These are phyloP conservation scores for Sporisorium iseilematis-ciliati DNA, from an alignment of 1,284 basidiomycete genomes.

Conservation along the genomic window DNA sequence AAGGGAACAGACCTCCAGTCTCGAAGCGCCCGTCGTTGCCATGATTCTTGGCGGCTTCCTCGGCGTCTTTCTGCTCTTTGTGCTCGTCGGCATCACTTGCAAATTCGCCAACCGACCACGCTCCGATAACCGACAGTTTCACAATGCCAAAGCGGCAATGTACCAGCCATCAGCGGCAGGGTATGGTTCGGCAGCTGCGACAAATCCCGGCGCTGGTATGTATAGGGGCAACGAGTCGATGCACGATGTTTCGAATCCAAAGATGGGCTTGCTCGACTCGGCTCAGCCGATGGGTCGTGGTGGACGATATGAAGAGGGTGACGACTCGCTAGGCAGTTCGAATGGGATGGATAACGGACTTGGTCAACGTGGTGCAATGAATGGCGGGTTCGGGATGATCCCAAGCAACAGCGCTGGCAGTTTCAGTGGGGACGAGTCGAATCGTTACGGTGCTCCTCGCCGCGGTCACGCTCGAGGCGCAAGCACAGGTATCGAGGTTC, in stretches of 20 bases:
- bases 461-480: conserved; percentile 41
- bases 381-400: conserved; percentile 37
- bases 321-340: conserved; percentile 38
- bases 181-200: conserved; percentile 35
- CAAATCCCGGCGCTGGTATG: not conserved
- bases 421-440: conserved; percentile 30
- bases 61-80: conserved; percentile 43
- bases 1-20: conserved; percentile 35
- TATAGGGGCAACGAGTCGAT: conserved; percentile 27
- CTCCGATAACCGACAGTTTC: conserved; percentile 19
- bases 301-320: conserved; percentile 41
- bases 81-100: conserved; percentile 46
- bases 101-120: conserved; percentile 44
- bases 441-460: conserved; percentile 21
- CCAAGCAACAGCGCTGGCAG: conserved; percentile 37
- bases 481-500: conserved; percentile 50
- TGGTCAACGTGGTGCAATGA: not conserved
- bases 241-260: conserved; percentile 42
- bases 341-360: conserved; percentile 16
- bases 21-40: conserved; percentile 34
- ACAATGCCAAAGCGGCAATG: conserved; percentile 25
- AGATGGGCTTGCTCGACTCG: conserved; percentile 40
- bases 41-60: conserved; percentile 43
- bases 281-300: conserved; percentile 53
- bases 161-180: conserved; percentile 55